phyloP scores from a whole-genome alignment of 2,329 filamentous ascomycete genomes.

The Ophiostoma sp. region DNA sequence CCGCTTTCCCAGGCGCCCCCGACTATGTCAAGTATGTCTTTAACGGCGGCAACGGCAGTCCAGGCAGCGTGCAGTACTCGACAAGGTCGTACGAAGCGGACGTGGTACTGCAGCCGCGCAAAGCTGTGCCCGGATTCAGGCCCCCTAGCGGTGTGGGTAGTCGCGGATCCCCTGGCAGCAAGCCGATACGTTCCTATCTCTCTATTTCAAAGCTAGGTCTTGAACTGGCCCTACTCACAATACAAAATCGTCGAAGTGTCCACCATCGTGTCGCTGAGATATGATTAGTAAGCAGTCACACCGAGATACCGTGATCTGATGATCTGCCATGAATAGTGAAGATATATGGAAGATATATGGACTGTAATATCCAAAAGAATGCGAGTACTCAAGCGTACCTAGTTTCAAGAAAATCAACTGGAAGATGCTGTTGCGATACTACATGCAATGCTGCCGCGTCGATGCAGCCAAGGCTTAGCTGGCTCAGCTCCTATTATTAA shows the following conservation, averaged over 20 bases:
- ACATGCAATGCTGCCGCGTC: no score
- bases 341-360: not conserved
- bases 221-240: not conserved
- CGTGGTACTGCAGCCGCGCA: not conserved
- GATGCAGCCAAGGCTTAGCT: no score
- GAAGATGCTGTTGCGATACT: no score
- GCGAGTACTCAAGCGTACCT: no score
- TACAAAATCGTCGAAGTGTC: not conserved
- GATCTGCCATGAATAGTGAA: no score
- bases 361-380: no score
- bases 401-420: no score
- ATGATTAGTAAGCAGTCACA: not conserved
- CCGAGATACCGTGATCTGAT: not conserved
- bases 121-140: not conserved
- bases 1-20: constrained; percentile 40
- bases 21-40: constrained; percentile 40
- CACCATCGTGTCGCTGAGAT: not conserved
- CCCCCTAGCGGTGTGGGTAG: not conserved
- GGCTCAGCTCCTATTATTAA: no score
- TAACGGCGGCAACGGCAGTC: constrained; percentile 27
- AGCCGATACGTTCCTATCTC: not conserved
- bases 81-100: constrained; percentile 25
- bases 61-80: constrained; percentile 28
- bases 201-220: no score
- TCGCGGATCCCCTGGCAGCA: not conserved